phyloP scores from a whole-genome alignment of 2,329 filamentous ascomycete species.

The Penicillium sp. region DNA sequence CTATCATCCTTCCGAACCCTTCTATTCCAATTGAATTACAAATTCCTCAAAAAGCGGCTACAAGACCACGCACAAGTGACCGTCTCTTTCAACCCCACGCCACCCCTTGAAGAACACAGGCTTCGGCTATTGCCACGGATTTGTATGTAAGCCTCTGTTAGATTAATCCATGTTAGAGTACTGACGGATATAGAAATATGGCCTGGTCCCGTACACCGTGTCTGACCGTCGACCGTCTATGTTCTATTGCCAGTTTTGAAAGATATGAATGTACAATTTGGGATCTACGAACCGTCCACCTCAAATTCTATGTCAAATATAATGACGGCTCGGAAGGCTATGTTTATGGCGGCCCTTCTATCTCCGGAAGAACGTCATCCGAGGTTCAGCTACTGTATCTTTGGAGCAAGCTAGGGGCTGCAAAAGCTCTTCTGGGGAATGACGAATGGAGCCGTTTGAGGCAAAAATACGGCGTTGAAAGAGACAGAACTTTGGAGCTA shows the following conservation, averaged over 20 bases:
- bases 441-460: too few species aligned
- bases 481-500: neutral
- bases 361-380: neutral
- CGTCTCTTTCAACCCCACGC: neutral
- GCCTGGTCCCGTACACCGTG: too few species aligned
- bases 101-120: neutral
- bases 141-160: too few species aligned
- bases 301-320: conserved; percentile 1
- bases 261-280: neutral
- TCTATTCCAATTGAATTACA: neutral
- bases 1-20: conserved; percentile 1
- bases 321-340: neutral
- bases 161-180: too few species aligned
- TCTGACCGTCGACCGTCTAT: neutral
- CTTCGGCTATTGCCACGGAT: neutral
- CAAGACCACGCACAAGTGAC: neutral
- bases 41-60: neutral
- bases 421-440: too few species aligned
- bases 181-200: too few species aligned
- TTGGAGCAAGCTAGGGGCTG: neutral
- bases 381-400: neutral
- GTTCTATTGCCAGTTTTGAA: neutral
- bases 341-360: neutral
- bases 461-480: too few species aligned
- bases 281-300: conserved; percentile 1